phyloP scores from a whole-genome alignment of 1,284 basidiomycete species.

The Tylopilus sp. region DNA sequence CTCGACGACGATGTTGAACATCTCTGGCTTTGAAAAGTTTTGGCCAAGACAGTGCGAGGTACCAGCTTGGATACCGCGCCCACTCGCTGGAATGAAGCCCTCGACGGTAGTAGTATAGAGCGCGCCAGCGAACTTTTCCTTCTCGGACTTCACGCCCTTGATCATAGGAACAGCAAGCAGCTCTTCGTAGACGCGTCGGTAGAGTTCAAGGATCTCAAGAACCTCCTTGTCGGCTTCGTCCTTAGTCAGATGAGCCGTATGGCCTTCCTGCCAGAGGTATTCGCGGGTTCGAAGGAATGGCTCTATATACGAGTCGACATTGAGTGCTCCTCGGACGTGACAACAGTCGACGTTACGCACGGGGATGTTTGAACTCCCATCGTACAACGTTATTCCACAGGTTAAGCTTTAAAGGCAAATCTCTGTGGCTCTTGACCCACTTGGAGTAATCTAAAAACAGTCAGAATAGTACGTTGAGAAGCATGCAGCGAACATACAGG shows the following conservation, averaged over 20 bases:
- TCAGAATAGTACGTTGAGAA: conserved; percentile 5
- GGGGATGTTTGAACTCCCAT: conserved; percentile 99
- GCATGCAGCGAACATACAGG: conserved; percentile 52
- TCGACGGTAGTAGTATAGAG: conserved; percentile 98
- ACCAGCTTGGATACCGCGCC: conserved; percentile 96
- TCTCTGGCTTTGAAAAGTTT: conserved; percentile 92
- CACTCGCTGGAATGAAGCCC: conserved; percentile 96
- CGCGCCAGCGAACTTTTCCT: conserved; percentile 98
- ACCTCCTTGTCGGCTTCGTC: conserved; percentile 90
- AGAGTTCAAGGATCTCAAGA: conserved; percentile 90
- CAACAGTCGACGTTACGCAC: conserved; percentile 36
- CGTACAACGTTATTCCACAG: conserved; percentile 99
- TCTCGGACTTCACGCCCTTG: conserved; percentile 95
- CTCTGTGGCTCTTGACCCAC: conserved; percentile 97
- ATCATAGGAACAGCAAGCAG: conserved; percentile 96
- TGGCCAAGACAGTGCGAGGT: conserved; percentile 98
- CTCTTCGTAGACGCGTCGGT: conserved; percentile 95
- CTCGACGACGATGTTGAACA: conserved; percentile 98
- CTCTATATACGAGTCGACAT: conserved; percentile 47
- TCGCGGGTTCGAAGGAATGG: conserved; percentile 98
- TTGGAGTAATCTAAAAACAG: conserved; percentile 73
- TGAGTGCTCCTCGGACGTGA: background rate
- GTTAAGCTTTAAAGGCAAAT: conserved; percentile 95
- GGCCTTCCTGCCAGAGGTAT: conserved; percentile 99
- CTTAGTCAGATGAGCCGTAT: conserved; percentile 91